Evolutionary conservation across 805 yeast species (phyloP).

Genomic region (Diddensiella transvaalensis): DNA sequence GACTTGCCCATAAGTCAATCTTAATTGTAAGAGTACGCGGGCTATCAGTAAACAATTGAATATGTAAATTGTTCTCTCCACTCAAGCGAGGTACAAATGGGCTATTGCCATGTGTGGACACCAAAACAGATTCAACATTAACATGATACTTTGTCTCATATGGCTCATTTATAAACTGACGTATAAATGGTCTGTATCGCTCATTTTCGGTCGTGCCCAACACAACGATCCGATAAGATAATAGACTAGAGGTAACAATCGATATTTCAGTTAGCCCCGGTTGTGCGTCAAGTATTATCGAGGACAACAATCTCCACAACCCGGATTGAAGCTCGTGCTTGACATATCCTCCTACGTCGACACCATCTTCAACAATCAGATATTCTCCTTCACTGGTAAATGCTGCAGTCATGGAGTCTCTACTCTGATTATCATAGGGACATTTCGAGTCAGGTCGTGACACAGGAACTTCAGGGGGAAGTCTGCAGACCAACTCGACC

Average conservation of each 20-base stretch:
- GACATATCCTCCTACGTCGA: background rate
- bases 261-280: background rate
- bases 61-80: conserved; percentile 6
- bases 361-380: background rate
- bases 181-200: conserved; percentile 13
- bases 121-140: conserved; percentile 10
- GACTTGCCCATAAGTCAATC: conserved; percentile 54
- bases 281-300: background rate
- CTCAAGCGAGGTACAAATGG: conserved; percentile 16
- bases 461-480: conserved; percentile 3
- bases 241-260: background rate
- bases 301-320: background rate
- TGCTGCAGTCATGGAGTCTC: background rate
- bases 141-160: conserved; percentile 21
- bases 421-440: conserved; percentile 7
- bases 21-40: background rate
- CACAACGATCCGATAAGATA: background rate
- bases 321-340: background rate
- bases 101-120: conserved; percentile 17
- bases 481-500: background rate
- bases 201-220: background rate
- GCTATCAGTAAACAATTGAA: conserved; percentile 17
- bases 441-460: conserved; percentile 1
- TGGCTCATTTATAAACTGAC: conserved; percentile 18
- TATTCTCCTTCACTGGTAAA: background rate